Evolutionary conservation across 805 yeast species (phyloP).

Genomic region (Metschnikowia proteae): DNA sequence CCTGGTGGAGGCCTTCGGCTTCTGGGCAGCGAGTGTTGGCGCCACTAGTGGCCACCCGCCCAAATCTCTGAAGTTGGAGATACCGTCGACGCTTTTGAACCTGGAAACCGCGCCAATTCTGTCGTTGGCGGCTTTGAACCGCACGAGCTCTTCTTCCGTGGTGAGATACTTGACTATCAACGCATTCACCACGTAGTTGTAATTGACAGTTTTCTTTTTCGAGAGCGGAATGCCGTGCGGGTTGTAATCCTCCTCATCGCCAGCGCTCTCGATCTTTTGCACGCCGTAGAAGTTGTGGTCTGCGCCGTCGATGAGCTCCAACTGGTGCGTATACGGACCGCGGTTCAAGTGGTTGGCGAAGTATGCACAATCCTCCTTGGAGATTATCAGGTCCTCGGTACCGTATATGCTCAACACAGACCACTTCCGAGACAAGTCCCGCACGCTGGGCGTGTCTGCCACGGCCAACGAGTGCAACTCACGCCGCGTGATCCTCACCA

Average conservation of each 20-base stretch:
- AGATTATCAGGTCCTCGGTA: conserved; percentile 59
- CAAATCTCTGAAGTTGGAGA: conserved; percentile 70
- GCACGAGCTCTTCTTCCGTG: conserved; percentile 45
- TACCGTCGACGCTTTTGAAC: conserved; percentile 64
- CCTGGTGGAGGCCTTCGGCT: conserved; percentile 7
- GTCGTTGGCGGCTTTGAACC: conserved; percentile 44
- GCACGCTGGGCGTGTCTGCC: conserved; percentile 43
- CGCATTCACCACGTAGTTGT: conserved; percentile 50
- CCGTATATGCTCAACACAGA: conserved; percentile 72
- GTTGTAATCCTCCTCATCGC: conserved; percentile 30
- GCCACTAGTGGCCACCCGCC: conserved; percentile 63
- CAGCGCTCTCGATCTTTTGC: conserved; percentile 31
- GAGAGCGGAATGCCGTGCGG: conserved; percentile 43
- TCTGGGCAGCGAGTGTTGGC: conserved; percentile 19
- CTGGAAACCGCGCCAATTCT: conserved; percentile 44
- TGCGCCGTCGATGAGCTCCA: conserved; percentile 60
- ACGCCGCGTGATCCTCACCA: conserved; percentile 39
- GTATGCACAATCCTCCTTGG: conserved; percentile 54
- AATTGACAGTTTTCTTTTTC: conserved; percentile 49
- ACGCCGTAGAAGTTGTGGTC: conserved; percentile 78
- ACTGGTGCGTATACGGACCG: conserved; percentile 46
- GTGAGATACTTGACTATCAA: conserved; percentile 46
- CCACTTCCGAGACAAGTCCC: conserved; percentile 41
- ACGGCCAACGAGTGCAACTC: conserved; percentile 52
- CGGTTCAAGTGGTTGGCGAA: conserved; percentile 56